A percentile compares a stretch with the other conserved stretches of the same genome.
These are phyloP conservation scores for Cyclotella sp. DNA, from an alignment of 108 stramenopile genomes.

Conservation along the genomic window DNA sequence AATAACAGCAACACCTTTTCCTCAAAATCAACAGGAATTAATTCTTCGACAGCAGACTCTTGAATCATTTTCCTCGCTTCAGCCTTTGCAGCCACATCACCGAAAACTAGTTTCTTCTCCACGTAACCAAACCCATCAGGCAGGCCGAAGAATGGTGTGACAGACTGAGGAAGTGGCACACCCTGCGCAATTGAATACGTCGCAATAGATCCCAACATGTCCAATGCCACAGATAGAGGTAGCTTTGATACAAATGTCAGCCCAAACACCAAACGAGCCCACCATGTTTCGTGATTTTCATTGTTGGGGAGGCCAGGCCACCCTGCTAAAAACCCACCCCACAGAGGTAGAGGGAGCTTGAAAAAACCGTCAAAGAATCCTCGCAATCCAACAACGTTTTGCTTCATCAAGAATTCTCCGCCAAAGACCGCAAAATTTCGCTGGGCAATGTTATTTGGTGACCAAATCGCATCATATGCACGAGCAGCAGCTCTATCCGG, in stretches of 20 bases:
- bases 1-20: slow-evolving; percentile 26
- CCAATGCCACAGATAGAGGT: slow-evolving; percentile 71
- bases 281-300: slow-evolving; percentile 91
- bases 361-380: slow-evolving; percentile 98
- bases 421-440: slow-evolving; percentile 96
- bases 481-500: slow-evolving; percentile 82
- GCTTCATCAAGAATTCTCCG: slow-evolving; percentile 96
- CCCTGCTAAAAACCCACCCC: slow-evolving; percentile 96
- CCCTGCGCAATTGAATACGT: slow-evolving; percentile 62
- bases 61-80: slow-evolving; percentile 78
- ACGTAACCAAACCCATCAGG: slow-evolving; percentile 76
- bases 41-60: slow-evolving; percentile 59
- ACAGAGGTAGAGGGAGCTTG: slow-evolving; percentile 78
- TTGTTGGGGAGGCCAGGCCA: slow-evolving; percentile 95
- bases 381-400: slow-evolving; percentile 87
- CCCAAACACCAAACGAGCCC: slow-evolving; percentile 84
- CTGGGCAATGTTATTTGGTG: slow-evolving; percentile 80
- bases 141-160: slow-evolving; percentile 81
- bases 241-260: slow-evolving; percentile 82
- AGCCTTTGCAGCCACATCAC: slow-evolving; percentile 70
- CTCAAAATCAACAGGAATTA: slow-evolving; percentile 69
- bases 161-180: slow-evolving; percentile 73
- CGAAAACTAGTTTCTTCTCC: slow-evolving; percentile 49
- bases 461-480: slow-evolving; percentile 93
- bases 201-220: slow-evolving; percentile 69